Evolutionary conservation across 192 early-diverging fungal species (phyloP).

Genomic region (Geranomyces michiganensis): DNA sequence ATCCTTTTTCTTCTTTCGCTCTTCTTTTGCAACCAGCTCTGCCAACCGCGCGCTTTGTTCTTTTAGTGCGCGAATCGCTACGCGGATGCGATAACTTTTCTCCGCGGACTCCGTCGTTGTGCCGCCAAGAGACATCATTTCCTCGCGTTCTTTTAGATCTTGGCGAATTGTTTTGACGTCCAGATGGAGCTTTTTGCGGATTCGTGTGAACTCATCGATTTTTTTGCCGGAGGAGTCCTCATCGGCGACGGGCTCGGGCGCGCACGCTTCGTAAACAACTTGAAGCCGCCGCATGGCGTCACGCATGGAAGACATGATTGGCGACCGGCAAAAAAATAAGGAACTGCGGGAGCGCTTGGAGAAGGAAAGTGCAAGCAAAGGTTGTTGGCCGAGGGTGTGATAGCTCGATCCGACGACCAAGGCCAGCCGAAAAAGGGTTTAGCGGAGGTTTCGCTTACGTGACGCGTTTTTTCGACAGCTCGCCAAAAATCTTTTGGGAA

Average conservation of each 20-base stretch:
- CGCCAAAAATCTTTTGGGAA: too few species aligned
- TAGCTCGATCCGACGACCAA: too few species aligned
- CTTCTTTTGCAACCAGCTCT: constrained; percentile 57
- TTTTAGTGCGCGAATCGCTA: constrained; percentile 52
- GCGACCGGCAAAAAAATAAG: too few species aligned
- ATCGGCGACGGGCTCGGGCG: constrained; percentile 50
- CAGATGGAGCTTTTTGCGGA: constrained; percentile 55
- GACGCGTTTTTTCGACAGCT: too few species aligned
- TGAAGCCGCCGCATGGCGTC: constrained; percentile 63
- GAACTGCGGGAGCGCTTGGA: too few species aligned
- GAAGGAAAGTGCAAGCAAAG: too few species aligned
- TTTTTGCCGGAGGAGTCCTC: constrained; percentile 40
- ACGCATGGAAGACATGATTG: constrained; percentile 47
- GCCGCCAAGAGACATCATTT: constrained; percentile 39
- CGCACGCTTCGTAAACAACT: constrained; percentile 61
- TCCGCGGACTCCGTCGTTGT: constrained; percentile 65
- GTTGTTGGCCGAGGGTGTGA: too few species aligned
- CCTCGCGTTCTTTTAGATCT: constrained; percentile 58
- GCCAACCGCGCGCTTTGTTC: constrained; percentile 44
- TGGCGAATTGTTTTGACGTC: constrained; percentile 55
- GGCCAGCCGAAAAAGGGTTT: too few species aligned
- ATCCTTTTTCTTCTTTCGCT: constrained; percentile 55
- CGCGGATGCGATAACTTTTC: constrained; percentile 60
- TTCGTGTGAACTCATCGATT: constrained; percentile 59
- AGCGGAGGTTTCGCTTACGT: too few species aligned